Base-by-base conservation (phyloP, 2,329 filamentous ascomycete genomes). In the Beauveria sp. region DNA sequence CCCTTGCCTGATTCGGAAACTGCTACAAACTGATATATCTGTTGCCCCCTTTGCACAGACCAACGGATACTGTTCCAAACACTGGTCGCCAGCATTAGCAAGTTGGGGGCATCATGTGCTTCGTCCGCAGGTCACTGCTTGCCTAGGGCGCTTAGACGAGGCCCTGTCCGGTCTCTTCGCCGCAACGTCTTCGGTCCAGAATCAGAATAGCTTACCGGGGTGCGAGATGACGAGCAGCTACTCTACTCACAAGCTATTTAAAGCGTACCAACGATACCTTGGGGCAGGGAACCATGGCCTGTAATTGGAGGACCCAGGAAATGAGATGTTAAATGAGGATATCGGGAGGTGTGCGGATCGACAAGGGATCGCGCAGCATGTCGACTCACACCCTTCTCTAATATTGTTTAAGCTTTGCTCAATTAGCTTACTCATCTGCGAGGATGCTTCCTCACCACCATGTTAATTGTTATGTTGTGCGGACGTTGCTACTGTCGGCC, bases 201-300 rank as follows among this genome's bases (percentile, higher is more conserved):
- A 26, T 60, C 30, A 16, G 22, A 60, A 60, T 54, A 50, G 47
- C 40, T 30, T 28, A 24, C 50, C 9, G 30, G 58, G 58, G 43
- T 40, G 26, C 7, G 22, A 53, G 40, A 60, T 60, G 58, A 60
- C 58, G 58, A 60, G 50, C 58, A 60, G 58, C 58, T 60, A 20
- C 49, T 42, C 34, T 34, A n/a, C 18, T 42, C 30, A 34, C 30
- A 14, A 5, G 30, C 30, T 34, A 34, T 34, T 34, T 38, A 7
- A 22, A 50, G 28, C 34, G 47, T 59, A 20, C 26, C 47, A 59
- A 52, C 57, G 12, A 40, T 26, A 59, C 18, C 20, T 24, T 10
- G n/a, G 10, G 34, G 38, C 47, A 46, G 5, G 24, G 26, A 51
- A 16, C n/a, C 16, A 42, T 16, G 47, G 8, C 57, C 38, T 52